These are phyloP conservation scores for Coffea humblotiana DNA, from an alignment of 305 asterid genomes.

Conservation along the genomic window DNA sequence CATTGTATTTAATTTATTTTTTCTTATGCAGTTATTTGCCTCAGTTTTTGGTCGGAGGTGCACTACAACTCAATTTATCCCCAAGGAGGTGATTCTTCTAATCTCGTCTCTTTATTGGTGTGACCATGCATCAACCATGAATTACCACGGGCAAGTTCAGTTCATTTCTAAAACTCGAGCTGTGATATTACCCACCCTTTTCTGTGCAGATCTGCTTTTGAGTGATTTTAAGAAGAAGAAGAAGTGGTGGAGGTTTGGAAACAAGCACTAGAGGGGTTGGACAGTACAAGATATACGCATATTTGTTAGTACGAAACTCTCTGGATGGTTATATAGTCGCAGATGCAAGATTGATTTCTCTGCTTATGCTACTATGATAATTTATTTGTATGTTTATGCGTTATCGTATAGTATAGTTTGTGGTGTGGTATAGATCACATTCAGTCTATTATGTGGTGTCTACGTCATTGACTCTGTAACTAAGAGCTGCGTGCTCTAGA, in stretches of 20 bases:
- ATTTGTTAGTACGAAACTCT: slow-evolving; percentile 4
- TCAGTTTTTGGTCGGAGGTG: slow-evolving; percentile 73
- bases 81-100: slow-evolving; percentile 43
- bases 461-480: not conserved
- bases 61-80: slow-evolving; percentile 61
- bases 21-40: slow-evolving; percentile 42
- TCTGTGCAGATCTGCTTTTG: slow-evolving; percentile 53
- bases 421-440: not conserved
- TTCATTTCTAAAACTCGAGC: not conserved
- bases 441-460: not conserved
- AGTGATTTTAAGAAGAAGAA: slow-evolving; percentile 67
- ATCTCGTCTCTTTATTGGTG: not conserved
- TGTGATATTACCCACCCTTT: slow-evolving; percentile 4
- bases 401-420: not conserved
- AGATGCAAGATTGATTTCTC: slow-evolving; percentile 13
- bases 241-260: slow-evolving; percentile 71
- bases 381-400: not conserved
- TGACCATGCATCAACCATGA: not conserved
- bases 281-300: not conserved
- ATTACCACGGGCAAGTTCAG: not conserved
- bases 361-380: not conserved
- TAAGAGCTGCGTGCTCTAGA: slow-evolving; percentile 1
- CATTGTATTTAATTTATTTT: not conserved
- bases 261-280: slow-evolving; percentile 45
- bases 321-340: slow-evolving; percentile 26